phyloP scores from a whole-genome alignment of 148 eudicot genomes.

The Talinum fruticosum region DNA sequence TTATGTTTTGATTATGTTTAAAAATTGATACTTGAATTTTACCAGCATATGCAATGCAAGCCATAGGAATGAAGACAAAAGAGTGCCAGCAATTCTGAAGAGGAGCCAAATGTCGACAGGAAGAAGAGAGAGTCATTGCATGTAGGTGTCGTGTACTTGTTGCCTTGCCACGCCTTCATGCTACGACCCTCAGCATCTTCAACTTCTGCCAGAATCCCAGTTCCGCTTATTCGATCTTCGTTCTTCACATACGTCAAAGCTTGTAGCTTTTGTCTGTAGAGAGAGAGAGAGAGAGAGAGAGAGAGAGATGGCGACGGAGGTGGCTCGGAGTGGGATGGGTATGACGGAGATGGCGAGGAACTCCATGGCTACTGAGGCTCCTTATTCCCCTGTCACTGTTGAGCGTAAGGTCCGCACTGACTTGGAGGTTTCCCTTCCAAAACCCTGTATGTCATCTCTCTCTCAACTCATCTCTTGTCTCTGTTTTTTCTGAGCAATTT shows the following conservation, averaged over 20 bases:
- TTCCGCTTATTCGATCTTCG: neutral
- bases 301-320: constrained; percentile 3
- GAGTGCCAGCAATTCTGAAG: neutral
- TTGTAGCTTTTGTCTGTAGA: neutral
- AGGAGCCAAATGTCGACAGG: neutral
- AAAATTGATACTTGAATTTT: no score
- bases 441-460: constrained; percentile 54
- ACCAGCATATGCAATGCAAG: no score
- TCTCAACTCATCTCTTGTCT: neutral
- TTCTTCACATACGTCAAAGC: neutral
- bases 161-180: neutral
- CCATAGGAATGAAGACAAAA: neutral
- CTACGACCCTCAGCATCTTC: neutral
- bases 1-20: no score
- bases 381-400: constrained; percentile 2
- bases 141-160: neutral
- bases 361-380: constrained; percentile 8
- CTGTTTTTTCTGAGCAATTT: no score
- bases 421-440: constrained; percentile 59
- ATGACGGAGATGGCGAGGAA: neutral
- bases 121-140: no score
- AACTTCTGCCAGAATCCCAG: neutral
- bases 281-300: neutral
- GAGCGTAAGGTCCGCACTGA: constrained; percentile 56
- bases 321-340: constrained; percentile 5